Base-by-base conservation (phyloP, 1,284 basidiomycete genomes). In the Takashimella koratensis region DNA sequence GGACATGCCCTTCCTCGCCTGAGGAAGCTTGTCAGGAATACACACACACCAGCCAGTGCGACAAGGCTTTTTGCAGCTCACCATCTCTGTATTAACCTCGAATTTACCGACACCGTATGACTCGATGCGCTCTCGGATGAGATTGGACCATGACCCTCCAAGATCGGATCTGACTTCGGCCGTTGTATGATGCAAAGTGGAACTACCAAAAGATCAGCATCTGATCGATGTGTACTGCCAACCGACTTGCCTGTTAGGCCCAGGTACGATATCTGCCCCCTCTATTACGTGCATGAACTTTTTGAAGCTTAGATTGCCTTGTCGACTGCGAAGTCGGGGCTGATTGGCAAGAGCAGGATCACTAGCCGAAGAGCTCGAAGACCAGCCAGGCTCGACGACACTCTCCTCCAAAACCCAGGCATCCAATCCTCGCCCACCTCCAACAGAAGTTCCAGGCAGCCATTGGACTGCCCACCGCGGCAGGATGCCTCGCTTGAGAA, bases 351-450 rank as follows among this genome's bases (percentile, higher is more conserved):
- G 30, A 8, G 3, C 23, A 27, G 30, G 30, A 36, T 36, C 16
- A 8, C 16, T 16, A 8, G 30, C 10, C 16, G 30, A 36, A 36
- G 10, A 16, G 16, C 8, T 45, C 19, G 5, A 42, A 3, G 61
- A 65, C 70, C 69, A 70, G 4, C 60, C 63, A 0, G 70, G 70
- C 53, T 72, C 67, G 3, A 95, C 89, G 65, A 92, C 86, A 64
- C 87, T 92, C 79, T 94, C 88, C 74, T 95, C 91, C 58, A 94
- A 77, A 49, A 94, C 84, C 91, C 90, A 95, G 11, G 75, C 75
- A 52, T 76, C 75, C 21, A 76, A 48, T 80, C 87, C 78, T 86
- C 90, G 48, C 5, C 69, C 71, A 5, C 70, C 60, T 11, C 53
- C 46, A 16, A 53, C 42, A 83, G 84, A 65, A 83, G 83, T 16